Percentiles rank a stretch among this genome's conserved stretches.
These are phyloP conservation scores for Pterulicium gracile DNA, from an alignment of 1,284 basidiomycete species.

Conservation along the genomic window DNA sequence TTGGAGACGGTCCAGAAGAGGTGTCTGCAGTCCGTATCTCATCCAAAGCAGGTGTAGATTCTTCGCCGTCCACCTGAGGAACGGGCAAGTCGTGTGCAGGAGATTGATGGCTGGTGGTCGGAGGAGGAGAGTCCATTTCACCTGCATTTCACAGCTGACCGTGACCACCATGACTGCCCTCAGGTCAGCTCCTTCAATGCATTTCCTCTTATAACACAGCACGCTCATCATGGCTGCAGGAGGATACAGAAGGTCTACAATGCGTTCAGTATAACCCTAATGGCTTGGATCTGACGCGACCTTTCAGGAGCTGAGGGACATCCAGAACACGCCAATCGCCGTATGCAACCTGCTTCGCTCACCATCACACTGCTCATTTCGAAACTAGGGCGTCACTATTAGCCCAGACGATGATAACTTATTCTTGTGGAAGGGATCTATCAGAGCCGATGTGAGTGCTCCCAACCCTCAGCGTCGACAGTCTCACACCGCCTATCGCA, in stretches of 20 bases:
- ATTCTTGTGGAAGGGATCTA: slow-evolving; percentile 67
- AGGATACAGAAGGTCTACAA: neutral
- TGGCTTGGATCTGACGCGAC: slow-evolving; percentile 10
- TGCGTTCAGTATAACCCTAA: neutral
- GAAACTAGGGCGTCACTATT: slow-evolving; percentile 45
- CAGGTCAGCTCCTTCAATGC: neutral
- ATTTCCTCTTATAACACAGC: neutral
- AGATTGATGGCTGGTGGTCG: neutral
- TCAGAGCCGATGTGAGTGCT: slow-evolving; percentile 63
- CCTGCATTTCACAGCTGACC: no score
- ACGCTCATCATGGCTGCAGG: neutral
- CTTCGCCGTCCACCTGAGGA: no score
- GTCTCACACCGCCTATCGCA: slow-evolving; percentile 4
- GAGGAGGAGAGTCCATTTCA: neutral
- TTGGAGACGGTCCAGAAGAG: no score
- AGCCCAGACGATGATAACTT: slow-evolving; percentile 65
- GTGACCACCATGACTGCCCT: neutral
- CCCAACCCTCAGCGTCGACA: slow-evolving; percentile 3
- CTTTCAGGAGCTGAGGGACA: slow-evolving; percentile 48
- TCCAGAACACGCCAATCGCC: slow-evolving; percentile 48
- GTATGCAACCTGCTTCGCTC: slow-evolving; percentile 25
- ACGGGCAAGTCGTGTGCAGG: no score
- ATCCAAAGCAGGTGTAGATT: no score
- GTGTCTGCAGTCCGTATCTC: no score
- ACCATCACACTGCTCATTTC: slow-evolving; percentile 7